These are phyloP conservation scores for Trichoderma atroviride DNA, from an alignment of 2,329 filamentous ascomycete species.

Conservation along the genomic window DNA sequence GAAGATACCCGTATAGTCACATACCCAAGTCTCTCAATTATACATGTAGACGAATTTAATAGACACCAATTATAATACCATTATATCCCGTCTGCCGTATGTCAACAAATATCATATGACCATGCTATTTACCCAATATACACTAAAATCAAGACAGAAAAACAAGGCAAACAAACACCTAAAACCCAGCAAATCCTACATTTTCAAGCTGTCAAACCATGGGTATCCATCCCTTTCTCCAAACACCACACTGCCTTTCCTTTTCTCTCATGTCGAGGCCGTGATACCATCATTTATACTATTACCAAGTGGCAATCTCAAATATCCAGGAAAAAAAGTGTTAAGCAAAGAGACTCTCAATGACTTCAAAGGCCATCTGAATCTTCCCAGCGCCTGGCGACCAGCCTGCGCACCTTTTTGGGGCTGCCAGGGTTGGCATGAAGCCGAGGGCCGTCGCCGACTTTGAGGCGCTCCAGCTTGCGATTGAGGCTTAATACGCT, in stretches of 20 bases:
- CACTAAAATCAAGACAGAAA: neutral
- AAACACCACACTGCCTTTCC: constrained; percentile 9
- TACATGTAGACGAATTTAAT: neutral
- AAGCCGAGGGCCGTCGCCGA: constrained; percentile 43
- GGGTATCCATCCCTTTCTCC: constrained; percentile 21
- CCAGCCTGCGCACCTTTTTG: constrained; percentile 57
- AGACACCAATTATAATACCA: neutral
- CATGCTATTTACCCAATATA: constrained; percentile 10
- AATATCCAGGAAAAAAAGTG: neutral
- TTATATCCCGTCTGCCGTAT: neutral
- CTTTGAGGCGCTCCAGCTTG: constrained; percentile 54
- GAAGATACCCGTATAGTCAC: constrained; percentile 3
- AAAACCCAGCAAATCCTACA: constrained; percentile 4
- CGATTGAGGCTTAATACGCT: constrained; percentile 45
- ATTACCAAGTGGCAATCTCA: neutral
- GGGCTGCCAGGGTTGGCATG: constrained; percentile 48
- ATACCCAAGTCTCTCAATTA: neutral
- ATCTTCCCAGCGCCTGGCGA: constrained; percentile 53
- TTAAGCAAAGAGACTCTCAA: neutral
- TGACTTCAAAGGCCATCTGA: neutral
- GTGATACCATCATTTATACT: constrained; percentile 15
- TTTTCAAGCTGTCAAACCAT: constrained; percentile 9
- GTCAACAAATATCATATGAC: neutral
- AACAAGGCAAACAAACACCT: neutral
- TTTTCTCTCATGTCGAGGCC: neutral